Conservation (phyloP, 495 filamentous ascomycete species). For the Penicillium daleae region DNA sequence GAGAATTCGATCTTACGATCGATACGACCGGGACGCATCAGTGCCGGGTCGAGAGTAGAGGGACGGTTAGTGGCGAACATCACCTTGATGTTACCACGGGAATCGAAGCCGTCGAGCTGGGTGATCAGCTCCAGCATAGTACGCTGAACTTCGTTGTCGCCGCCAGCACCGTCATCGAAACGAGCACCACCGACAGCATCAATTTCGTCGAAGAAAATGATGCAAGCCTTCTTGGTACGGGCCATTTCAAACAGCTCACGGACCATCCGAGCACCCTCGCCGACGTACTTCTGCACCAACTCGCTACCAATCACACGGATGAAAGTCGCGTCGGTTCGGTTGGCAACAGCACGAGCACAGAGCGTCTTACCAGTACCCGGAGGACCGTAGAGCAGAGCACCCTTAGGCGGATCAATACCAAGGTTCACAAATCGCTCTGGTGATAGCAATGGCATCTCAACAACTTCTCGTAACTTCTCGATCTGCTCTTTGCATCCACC, state of each 20-base stretch:
- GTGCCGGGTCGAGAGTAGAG: conserved; percentile 90
- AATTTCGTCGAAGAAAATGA: conserved; percentile 99
- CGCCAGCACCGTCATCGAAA: conserved; percentile 96
- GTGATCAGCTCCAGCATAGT: conserved; percentile 99
- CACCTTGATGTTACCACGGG: conserved; percentile 98
- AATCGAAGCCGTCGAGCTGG: conserved; percentile 96
- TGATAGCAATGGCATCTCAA: conserved; percentile 95
- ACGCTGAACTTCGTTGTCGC: conserved; percentile 98
- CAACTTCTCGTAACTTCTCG: conserved; percentile 97
- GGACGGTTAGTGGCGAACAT: conserved; percentile 99
- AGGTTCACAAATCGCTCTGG: conserved; percentile 96
- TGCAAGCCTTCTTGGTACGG: conserved; percentile 98
- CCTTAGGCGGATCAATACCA: conserved; percentile 98
- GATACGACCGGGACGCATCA: conserved; percentile 97
- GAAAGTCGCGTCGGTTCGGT: conserved; percentile 96
- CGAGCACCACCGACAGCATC: conserved; percentile 98
- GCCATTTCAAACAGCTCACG: conserved; percentile 99
- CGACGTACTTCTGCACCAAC: conserved; percentile 97
- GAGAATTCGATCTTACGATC: conserved; percentile 99
- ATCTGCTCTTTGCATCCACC: conserved; percentile 99
- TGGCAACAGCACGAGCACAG: conserved; percentile 94
- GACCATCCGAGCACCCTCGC: conserved; percentile 97
- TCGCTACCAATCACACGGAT: conserved; percentile 98
- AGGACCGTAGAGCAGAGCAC: conserved; percentile 93
- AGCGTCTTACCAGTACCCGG: conserved; percentile 98